Conservation (phyloP, 805 yeast species). For the Hanseniaspora thailandica region DNA sequence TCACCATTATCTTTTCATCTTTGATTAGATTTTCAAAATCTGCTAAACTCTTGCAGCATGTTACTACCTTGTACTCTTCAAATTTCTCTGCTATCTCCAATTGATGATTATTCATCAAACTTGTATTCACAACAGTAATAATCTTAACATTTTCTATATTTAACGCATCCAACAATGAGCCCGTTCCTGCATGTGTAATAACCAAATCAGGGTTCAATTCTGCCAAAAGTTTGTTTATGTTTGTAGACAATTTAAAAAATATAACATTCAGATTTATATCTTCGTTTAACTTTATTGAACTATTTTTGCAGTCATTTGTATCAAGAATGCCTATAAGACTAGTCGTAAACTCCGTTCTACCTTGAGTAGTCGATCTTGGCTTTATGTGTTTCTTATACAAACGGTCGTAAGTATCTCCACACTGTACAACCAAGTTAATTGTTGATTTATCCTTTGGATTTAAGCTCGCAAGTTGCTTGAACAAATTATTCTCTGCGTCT, state of each 20-base stretch:
- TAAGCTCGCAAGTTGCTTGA: constrained; percentile 17
- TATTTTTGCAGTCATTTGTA: not conserved
- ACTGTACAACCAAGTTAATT: constrained; percentile 42
- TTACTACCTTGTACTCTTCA: constrained; percentile 25
- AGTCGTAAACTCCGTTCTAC: not conserved
- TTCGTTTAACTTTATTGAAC: not conserved
- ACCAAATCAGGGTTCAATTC: constrained; percentile 40
- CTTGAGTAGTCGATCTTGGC: too few species aligned
- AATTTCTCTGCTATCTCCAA: constrained; percentile 58
- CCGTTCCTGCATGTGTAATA: constrained; percentile 85
- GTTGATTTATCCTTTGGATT: constrained; percentile 32
- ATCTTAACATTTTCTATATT: constrained; percentile 25
- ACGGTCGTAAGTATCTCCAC: constrained; percentile 36
- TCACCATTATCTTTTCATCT: not conserved
- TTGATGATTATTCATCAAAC: constrained; percentile 83
- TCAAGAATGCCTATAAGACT: not conserved
- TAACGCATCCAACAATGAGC: constrained; percentile 73
- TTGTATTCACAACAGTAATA: constrained; percentile 58
- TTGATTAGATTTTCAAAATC: not conserved
- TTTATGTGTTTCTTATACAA: constrained; percentile 4
- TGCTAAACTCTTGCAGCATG: constrained; percentile 18
- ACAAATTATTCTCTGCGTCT: not conserved
- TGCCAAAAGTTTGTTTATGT: constrained; percentile 34
- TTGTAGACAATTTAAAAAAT: constrained; percentile 39
- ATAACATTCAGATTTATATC: constrained; percentile 24